A percentile compares a stretch with the other conserved stretches of the same genome.
Evolutionary conservation across 768 basidiomycete genomes (phyloP).

Genomic region (Lentinula detonsa): DNA sequence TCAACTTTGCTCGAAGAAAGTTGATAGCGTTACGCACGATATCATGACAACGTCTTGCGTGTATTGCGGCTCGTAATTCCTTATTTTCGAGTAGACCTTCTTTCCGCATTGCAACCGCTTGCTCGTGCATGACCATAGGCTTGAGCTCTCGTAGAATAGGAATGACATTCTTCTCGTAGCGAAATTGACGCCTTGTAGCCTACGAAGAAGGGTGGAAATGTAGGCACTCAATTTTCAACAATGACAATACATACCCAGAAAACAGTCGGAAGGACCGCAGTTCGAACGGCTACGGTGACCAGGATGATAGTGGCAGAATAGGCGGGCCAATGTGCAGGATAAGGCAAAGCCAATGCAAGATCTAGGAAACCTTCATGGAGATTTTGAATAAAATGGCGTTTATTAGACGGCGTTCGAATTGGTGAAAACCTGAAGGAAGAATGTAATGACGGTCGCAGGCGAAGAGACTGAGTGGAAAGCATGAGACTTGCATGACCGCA

Average conservation of each 20-base stretch:
- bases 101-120: slow-evolving; percentile 38
- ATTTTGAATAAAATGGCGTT: slow-evolving; percentile 27
- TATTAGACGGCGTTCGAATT: background rate
- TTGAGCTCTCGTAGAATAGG: slow-evolving; percentile 50
- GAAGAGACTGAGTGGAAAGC: slow-evolving; percentile 1
- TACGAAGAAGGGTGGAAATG: slow-evolving; percentile 21
- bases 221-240: slow-evolving; percentile 2
- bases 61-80: slow-evolving; percentile 40
- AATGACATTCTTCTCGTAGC: slow-evolving; percentile 54
- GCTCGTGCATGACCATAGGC: slow-evolving; percentile 21
- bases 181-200: slow-evolving; percentile 57
- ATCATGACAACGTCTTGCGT: slow-evolving; percentile 39
- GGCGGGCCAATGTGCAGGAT: slow-evolving; percentile 59
- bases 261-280: slow-evolving; percentile 62
- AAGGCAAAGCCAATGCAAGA: slow-evolving; percentile 67
- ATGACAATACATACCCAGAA: slow-evolving; percentile 56
- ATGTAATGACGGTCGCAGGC: background rate
- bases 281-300: slow-evolving; percentile 54
- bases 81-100: slow-evolving; percentile 51
- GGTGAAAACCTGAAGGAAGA: background rate
- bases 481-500: background rate
- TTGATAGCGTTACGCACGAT: slow-evolving; percentile 31
- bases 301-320: slow-evolving; percentile 76
- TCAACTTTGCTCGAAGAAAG: background rate
- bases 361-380: slow-evolving; percentile 69